Conservation (phyloP, 78 protist genomes). For the Blattamonas nauphoetae region DNA sequence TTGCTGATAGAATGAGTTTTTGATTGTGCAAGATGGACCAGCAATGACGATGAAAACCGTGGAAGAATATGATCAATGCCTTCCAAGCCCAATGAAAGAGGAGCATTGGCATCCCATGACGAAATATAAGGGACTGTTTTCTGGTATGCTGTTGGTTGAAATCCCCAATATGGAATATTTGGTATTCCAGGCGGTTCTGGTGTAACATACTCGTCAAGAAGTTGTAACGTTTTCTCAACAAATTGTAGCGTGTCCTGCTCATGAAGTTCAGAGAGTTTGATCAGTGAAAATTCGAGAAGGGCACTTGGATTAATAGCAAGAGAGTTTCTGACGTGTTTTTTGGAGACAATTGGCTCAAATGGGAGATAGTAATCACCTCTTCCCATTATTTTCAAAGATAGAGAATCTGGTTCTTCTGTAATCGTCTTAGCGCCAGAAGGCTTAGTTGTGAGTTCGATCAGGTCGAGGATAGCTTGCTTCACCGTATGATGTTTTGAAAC, state of each 20-base stretch:
- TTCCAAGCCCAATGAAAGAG: not conserved
- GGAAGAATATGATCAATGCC: not conserved
- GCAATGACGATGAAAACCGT: no score
- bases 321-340: not conserved
- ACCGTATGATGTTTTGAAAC: not conserved
- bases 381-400: not conserved
- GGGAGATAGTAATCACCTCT: not conserved
- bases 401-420: not conserved
- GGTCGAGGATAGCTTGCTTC: not conserved
- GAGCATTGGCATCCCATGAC: not conserved
- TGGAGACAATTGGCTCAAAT: not conserved
- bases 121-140: not conserved
- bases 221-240: not conserved
- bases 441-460: not conserved
- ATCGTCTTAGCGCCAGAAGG: not conserved
- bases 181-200: not conserved
- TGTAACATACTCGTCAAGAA: not conserved
- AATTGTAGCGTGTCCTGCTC: not conserved
- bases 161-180: no score
- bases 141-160: no score
- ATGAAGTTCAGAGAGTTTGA: not conserved
- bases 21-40: no score
- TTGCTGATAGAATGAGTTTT: no score
- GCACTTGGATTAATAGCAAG: not conserved
- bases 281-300: not conserved